Evolutionary conservation across 2,329 filamentous ascomycete genomes (phyloP).

Genomic region (Colletotrichum truncatum): DNA sequence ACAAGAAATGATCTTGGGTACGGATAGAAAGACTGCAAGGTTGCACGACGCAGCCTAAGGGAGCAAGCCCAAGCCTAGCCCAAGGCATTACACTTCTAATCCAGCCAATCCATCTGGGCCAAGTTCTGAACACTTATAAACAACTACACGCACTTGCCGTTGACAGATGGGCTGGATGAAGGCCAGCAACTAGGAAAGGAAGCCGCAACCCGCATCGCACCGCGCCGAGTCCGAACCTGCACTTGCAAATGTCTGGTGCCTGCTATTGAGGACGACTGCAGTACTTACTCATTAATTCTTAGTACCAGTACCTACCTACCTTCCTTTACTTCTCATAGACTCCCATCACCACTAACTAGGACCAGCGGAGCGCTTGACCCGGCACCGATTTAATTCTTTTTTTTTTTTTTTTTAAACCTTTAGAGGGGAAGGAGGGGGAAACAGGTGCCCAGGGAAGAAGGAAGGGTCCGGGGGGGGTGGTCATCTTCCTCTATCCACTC

Average conservation of each 20-base stretch:
- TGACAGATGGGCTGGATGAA: background rate
- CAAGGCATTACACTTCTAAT: constrained; percentile 1
- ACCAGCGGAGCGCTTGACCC: constrained; percentile 29
- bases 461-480: background rate
- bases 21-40: background rate
- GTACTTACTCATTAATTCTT: background rate
- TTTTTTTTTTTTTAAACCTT: background rate
- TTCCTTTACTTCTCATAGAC: background rate
- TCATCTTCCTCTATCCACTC: constrained; percentile 17
- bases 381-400: constrained; percentile 20
- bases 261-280: background rate
- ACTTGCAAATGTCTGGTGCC: background rate
- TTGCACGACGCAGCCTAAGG: constrained; percentile 1
- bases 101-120: constrained; percentile 2
- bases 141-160: background rate
- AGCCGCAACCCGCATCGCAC: constrained; percentile 15
- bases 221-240: background rate
- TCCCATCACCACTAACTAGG: background rate
- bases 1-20: background rate
- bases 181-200: constrained; percentile 7
- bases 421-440: constrained; percentile 22
- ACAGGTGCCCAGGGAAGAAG: background rate
- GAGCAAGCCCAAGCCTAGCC: background rate
- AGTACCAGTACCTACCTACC: background rate
- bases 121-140: background rate